Evolutionary conservation across 345 rosid species (phyloP), one percentile per base, ranked within the genome.

Genomic region (Diplotaxis tenuifolia): DNA sequence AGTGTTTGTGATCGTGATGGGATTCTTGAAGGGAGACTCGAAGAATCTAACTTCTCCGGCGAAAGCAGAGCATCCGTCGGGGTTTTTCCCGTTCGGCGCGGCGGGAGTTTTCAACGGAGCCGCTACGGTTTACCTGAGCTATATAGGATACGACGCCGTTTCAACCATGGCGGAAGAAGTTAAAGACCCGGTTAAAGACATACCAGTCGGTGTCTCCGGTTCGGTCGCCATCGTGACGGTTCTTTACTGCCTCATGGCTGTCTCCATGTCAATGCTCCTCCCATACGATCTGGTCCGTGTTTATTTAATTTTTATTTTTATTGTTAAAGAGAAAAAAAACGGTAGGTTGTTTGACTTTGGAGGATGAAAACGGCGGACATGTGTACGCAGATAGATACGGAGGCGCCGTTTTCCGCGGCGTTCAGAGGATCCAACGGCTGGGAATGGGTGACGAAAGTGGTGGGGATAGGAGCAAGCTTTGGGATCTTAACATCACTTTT

Each of bases 161-260:
- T 91, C 98, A 0, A 94, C 98, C 10, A 86, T 94, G 89, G 93
- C 98, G 5, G 98, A 94, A 74, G 98, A 94, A 81, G 96, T 91
- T 4, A 70, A 73, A 28, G 55, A 94, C 62, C 98, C 98, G 0
- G 92, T 85, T 1, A 88, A 83, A 78, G 96, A 94, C 40, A 94
- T 94, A 4, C 98, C 98, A 0, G 45, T 94, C 3, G 98, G 98
- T 1, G 95, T 94, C 0, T 87, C 96, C 0, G 96, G 98, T 5
- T 94, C 98, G 1, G 95, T 94, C 9, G 67, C 80, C 4, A 73
- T 89, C 40, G 98, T 94, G 25, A 89, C 97, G 23, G 54, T 89
- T 34, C 87, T 94, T 1, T 94, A 94, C 63, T 91, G 96, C 80
- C 82, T 94, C 53, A 88, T 94, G 97, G 93, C 98, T 4, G 90